Base-by-base conservation (phyloP, 176 grass and related monocot genomes). In the Coix lacrymajobi region DNA sequence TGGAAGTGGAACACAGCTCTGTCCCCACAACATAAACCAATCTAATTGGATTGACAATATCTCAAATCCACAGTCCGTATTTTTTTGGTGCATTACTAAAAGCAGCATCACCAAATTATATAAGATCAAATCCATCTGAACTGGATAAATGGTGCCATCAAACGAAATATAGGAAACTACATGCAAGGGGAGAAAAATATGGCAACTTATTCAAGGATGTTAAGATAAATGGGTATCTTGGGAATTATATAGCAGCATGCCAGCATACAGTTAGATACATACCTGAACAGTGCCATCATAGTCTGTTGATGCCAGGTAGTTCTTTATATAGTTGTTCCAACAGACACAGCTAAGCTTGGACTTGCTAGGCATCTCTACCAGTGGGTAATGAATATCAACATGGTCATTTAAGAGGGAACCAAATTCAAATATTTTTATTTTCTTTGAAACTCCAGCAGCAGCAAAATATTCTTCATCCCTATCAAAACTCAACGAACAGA, bases 341-440 rank as follows among this genome's bases (percentile, higher is more conserved):
- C 83, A 87, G 65, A 99, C 89, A 81, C 89, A 99, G 72, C 81
- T 99, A 69, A 99, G 89, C 65, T 89, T 96, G 32, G 93, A 89
- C 48, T 85, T 87, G 85, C 83, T 99, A 85, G 91, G 83, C 91
- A 99, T 99, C 87, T 99, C 97, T 68, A 96, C 69, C 86, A 96
- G 72, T 51, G 97, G 97, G 70, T 96, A 99, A 85, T 99, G 97
- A 85, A 92, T 85, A 85, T 94, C 93, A 76, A 99, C 89, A 71
- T 7, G 85, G 11, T 96, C 83, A 84, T 99, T 96, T 84, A 99
- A 75, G 85, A 99, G 90, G 76, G 91, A 40, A 83, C 92, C 73
- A 15, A 99, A 99, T 77, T 99, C 97, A 39, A 96, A 99, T 90
- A 99, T 92, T 84, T 99, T 99, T 41, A 99, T 99, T 89, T 99